These are phyloP conservation scores for Ploettnerulaceae sp. DNA, from an alignment of 2,329 filamentous ascomycete genomes.

Conservation along the genomic window DNA sequence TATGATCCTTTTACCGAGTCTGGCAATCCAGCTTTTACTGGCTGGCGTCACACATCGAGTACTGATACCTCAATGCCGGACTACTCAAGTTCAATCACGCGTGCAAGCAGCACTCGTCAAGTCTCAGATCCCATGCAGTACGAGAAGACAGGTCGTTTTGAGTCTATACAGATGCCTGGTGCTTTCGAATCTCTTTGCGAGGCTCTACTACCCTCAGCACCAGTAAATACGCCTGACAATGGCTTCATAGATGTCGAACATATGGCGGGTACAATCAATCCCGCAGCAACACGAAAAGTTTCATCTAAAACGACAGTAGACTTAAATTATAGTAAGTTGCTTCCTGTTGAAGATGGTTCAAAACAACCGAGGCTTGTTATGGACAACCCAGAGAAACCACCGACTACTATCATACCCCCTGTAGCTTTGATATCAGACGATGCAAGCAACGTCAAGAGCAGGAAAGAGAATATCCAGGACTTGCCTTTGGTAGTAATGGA, in stretches of 20 bases:
- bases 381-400: conserved; percentile 2
- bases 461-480: conserved; percentile 27
- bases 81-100: conserved; percentile 33
- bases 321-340: background rate
- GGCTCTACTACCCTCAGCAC: conserved; percentile 27
- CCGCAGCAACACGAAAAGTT: conserved; percentile 6
- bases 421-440: conserved; percentile 2
- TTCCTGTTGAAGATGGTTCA: background rate
- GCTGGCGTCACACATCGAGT: conserved; percentile 36
- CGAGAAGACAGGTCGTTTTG: conserved; percentile 21
- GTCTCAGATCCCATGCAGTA: conserved; percentile 30
- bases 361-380: background rate
- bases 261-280: background rate
- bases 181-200: conserved; percentile 31
- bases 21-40: conserved; percentile 17
- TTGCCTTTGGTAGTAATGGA: conserved; percentile 6
- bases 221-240: conserved; percentile 28
- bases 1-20: conserved; percentile 40
- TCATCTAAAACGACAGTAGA: conserved; percentile 5
- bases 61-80: conserved; percentile 45
- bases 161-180: conserved; percentile 25
- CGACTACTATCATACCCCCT: background rate
- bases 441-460: conserved; percentile 21
- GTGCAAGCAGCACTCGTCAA: conserved; percentile 35
- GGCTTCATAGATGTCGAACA: background rate